These are phyloP conservation scores for Eimeria acervulina DNA, from an alignment of 169 alveolate genomes.

Conservation along the genomic window DNA sequence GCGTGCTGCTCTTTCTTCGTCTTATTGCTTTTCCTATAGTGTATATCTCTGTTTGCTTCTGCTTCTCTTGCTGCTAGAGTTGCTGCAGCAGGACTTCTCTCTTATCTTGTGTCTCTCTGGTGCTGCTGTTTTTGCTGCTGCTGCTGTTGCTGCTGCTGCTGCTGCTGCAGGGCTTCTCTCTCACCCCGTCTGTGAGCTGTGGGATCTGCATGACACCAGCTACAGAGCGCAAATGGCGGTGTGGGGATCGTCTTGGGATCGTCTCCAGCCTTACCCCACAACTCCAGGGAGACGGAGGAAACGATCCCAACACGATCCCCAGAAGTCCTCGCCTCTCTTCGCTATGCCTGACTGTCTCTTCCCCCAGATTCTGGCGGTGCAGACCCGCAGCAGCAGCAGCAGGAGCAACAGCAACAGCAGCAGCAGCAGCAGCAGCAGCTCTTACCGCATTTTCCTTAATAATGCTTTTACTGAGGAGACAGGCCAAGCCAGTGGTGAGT, in stretches of 20 bases:
- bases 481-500: neutral
- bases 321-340: neutral
- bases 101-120: neutral
- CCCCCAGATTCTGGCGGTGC: neutral
- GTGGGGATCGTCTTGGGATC: conserved; percentile 50
- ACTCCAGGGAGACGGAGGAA: neutral
- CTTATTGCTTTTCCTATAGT: no score
- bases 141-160: conserved; percentile 73
- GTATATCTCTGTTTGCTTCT: no score
- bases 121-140: conserved; percentile 12
- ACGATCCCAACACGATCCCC: neutral
- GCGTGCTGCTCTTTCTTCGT: no score
- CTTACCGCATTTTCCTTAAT: conserved; percentile 10
- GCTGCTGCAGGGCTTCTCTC: conserved; percentile 24
- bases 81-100: conserved; percentile 52
- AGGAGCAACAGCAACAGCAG: conserved; percentile 20
- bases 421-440: conserved; percentile 36
- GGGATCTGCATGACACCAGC: conserved; percentile 38
- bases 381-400: neutral
- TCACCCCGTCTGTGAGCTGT: conserved; percentile 32
- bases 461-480: neutral
- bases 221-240: conserved; percentile 6
- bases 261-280: conserved; percentile 53
- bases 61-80: neutral
- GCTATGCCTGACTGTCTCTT: neutral